These are phyloP conservation scores for Agroathelia rolfsii DNA, from an alignment of 1,284 basidiomycete genomes.

Conservation along the genomic window DNA sequence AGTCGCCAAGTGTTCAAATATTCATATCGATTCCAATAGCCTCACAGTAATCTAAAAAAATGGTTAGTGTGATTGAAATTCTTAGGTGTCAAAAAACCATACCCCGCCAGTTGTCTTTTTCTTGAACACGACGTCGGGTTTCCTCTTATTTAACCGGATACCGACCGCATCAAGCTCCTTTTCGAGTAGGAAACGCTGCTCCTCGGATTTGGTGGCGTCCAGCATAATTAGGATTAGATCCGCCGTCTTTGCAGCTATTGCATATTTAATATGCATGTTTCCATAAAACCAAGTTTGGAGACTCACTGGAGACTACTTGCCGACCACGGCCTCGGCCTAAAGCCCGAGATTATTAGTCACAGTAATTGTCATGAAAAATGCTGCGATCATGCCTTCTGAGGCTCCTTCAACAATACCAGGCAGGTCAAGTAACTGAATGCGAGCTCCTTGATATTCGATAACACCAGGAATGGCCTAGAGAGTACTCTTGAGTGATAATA, in stretches of 20 bases:
- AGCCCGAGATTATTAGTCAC: too few relatives aligned
- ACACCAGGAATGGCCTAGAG: conserved; percentile 88
- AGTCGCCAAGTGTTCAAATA: conserved; percentile 3
- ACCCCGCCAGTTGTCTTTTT: conserved; percentile 88
- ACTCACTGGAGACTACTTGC: conserved; percentile 82
- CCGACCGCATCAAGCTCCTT: conserved; percentile 94
- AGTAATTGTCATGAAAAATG: too few relatives aligned
- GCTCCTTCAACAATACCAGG: conserved; percentile 98
- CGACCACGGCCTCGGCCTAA: conserved; percentile 88
- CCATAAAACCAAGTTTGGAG: conserved; percentile 2
- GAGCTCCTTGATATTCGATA: conserved; percentile 86
- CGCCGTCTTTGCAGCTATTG: conserved; percentile 81
- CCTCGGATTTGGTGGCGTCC: conserved; percentile 93
- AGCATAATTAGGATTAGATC: conserved; percentile 94
- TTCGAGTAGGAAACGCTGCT: conserved; percentile 83
- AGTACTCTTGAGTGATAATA: conserved; percentile 2
- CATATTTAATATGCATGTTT: conserved; percentile 5
- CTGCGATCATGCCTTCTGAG: too few relatives aligned
- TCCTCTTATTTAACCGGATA: conserved; percentile 84
- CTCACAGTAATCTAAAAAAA: conserved; percentile 41
- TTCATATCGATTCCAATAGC: conserved; percentile 1
- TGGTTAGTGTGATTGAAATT: background rate
- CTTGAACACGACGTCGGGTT: conserved; percentile 83
- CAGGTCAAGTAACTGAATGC: conserved; percentile 90
- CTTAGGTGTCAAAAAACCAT: conserved; percentile 1